Percentiles rank a stretch among this genome's conserved stretches.
Conservation (phyloP, 495 filamentous ascomycete species). For the Immersiella caudata region DNA sequence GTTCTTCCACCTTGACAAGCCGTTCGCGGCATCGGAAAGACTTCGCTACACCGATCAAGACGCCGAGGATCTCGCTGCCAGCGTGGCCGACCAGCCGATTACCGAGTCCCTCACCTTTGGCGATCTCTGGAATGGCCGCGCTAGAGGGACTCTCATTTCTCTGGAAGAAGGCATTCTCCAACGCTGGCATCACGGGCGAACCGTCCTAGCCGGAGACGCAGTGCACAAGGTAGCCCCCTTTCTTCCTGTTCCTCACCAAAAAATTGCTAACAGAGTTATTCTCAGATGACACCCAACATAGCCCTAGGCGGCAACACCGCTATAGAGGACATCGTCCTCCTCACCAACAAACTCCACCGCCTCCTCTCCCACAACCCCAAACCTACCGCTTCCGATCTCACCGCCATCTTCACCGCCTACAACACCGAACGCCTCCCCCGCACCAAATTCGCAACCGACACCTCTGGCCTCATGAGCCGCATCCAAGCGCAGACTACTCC, state of each 20-base stretch:
- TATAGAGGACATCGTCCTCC: background rate
- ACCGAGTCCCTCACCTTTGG: constrained; percentile 32
- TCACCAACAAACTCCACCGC: constrained; percentile 4
- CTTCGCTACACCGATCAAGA: constrained; percentile 24
- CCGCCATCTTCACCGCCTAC: background rate
- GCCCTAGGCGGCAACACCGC: constrained; percentile 1
- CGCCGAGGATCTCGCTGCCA: constrained; percentile 23
- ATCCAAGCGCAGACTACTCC: background rate
- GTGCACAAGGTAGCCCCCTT: background rate
- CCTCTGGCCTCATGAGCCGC: constrained; percentile 1
- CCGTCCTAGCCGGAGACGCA: constrained; percentile 32
- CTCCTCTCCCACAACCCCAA: background rate
- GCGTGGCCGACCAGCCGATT: constrained; percentile 29
- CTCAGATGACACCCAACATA: background rate
- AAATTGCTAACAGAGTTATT: too few species aligned
- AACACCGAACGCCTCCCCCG: background rate
- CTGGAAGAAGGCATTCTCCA: constrained; percentile 41
- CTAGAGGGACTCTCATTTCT: constrained; percentile 19
- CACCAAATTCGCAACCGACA: background rate
- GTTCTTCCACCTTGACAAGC: constrained; percentile 30
- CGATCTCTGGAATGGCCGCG: constrained; percentile 35
- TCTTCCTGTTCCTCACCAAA: too few species aligned
- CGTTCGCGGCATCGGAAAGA: constrained; percentile 15
- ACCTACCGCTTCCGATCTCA: background rate
- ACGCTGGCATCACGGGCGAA: constrained; percentile 36